These are phyloP conservation scores for Aspergillus biplanus DNA, from an alignment of 495 filamentous ascomycete species.

Conservation along the genomic window DNA sequence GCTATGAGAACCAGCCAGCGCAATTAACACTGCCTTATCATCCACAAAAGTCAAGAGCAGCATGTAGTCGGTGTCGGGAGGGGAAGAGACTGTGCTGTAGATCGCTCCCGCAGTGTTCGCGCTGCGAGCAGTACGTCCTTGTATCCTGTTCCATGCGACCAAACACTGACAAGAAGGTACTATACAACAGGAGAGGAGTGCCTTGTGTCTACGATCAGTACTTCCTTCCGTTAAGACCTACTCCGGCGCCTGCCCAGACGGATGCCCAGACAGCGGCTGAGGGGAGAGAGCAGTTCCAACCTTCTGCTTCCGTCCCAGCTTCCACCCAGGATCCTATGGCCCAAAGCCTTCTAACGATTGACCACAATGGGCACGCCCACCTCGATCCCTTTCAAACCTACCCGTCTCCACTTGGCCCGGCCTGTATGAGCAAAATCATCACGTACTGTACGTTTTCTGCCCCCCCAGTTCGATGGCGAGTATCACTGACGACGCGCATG, in stretches of 20 bases:
- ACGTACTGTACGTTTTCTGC: not conserved
- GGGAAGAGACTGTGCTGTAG: conserved; percentile 3
- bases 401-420: not conserved
- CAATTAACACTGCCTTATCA: not conserved
- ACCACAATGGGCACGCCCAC: conserved; percentile 4
- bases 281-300: no score
- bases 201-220: conserved; percentile 9
- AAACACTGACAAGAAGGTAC: not conserved
- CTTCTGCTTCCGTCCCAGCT: no score
- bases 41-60: not conserved
- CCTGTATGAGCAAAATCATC: not conserved
- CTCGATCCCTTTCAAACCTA: conserved; percentile 12
- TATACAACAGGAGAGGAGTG: not conserved
- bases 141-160: not conserved
- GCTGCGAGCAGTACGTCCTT: conserved; percentile 6
- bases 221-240: not conserved
- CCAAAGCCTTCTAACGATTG: conserved; percentile 1
- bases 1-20: no score
- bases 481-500: not conserved
- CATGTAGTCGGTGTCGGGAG: conserved; percentile 4
- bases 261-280: no score
- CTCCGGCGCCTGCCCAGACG: not conserved
- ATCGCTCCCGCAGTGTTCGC: not conserved
- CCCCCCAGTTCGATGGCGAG: not conserved
- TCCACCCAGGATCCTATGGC: no score